phyloP scores from a whole-genome alignment of 2,329 filamentous ascomycete genomes.

The Epichloe festucae region DNA sequence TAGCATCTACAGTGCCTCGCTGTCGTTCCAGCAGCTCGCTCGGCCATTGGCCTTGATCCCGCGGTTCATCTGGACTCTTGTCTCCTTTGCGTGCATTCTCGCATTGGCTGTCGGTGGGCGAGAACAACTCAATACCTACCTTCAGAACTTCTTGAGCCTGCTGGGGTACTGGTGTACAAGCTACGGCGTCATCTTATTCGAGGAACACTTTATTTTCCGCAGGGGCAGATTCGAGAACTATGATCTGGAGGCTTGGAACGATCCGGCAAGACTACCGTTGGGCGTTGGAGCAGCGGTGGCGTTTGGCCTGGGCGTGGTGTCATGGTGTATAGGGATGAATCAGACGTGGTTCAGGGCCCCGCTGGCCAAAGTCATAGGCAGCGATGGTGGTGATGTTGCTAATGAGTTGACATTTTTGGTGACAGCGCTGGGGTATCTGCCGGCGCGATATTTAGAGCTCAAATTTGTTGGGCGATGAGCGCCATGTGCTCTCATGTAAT shows the following conservation, averaged over 20 bases:
- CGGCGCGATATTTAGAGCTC: slow-evolving; percentile 29
- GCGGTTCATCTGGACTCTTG: slow-evolving; percentile 26
- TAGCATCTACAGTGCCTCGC: slow-evolving; percentile 25
- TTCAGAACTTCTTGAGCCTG: slow-evolving; percentile 31
- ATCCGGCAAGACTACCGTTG: slow-evolving; percentile 25
- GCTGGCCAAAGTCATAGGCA: slow-evolving; percentile 39
- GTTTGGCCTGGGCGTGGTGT: slow-evolving; percentile 27
- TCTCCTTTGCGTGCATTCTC: slow-evolving; percentile 27
- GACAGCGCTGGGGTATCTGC: slow-evolving; percentile 26
- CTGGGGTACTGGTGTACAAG: slow-evolving; percentile 34
- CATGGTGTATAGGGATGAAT: slow-evolving; percentile 40
- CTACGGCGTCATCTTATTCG: slow-evolving; percentile 27
- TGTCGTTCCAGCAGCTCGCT: slow-evolving; percentile 28
- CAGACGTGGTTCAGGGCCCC: slow-evolving; percentile 44
- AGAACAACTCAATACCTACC: slow-evolving; percentile 25
- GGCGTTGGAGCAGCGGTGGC: slow-evolving; percentile 30
- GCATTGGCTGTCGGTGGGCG: slow-evolving; percentile 27
- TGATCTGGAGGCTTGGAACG: slow-evolving; percentile 32
- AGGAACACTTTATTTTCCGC: slow-evolving; percentile 30
- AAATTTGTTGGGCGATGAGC: slow-evolving; percentile 11
- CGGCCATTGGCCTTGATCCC: slow-evolving; percentile 23
- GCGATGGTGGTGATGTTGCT: slow-evolving; percentile 47
- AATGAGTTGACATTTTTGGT: slow-evolving; percentile 27
- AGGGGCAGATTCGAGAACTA: slow-evolving; percentile 26
- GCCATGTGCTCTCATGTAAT: background rate